phyloP scores from a whole-genome alignment of 2,329 filamentous ascomycete species.

The Sarocladium oryzae region DNA sequence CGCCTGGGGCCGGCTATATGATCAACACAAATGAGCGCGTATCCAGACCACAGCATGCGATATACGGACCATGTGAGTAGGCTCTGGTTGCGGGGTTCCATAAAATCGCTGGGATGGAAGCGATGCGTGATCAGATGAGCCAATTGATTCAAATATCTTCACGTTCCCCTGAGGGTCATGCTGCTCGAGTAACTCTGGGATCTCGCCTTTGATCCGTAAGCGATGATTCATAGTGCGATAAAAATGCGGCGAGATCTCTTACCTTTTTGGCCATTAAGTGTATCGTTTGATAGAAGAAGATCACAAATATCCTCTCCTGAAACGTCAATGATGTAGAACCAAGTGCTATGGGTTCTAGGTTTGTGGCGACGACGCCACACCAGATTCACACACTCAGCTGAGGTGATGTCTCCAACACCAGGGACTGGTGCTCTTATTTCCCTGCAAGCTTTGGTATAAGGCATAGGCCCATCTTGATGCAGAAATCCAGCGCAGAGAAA shows the following conservation, averaged over 20 bases:
- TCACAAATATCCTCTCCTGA: background rate
- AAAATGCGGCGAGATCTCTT: too few relatives aligned
- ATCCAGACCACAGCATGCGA: too few relatives aligned
- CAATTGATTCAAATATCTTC: background rate
- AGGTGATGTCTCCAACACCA: background rate
- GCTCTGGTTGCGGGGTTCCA: too few relatives aligned
- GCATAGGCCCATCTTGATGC: background rate
- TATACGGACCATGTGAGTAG: too few relatives aligned
- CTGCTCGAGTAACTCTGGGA: too few relatives aligned
- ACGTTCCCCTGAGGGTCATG: background rate
- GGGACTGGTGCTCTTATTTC: too few relatives aligned
- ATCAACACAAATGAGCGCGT: too few relatives aligned
- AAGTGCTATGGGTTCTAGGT: background rate
- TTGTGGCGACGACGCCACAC: background rate
- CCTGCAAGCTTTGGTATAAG: too few relatives aligned
- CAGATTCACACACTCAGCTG: background rate
- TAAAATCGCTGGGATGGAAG: too few relatives aligned
- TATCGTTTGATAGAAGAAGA: background rate
- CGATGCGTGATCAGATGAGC: background rate
- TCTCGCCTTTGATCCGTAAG: too few relatives aligned
- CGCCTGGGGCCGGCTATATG: too few relatives aligned
- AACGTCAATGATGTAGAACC: background rate
- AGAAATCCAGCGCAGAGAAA: background rate
- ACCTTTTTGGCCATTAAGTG: background rate
- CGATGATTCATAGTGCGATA: too few relatives aligned